Evolutionary conservation across 176 grass and related monocot genomes (phyloP), one percentile per base, ranked within the genome.

Genomic region (Bolboschoenus planiculmis): DNA sequence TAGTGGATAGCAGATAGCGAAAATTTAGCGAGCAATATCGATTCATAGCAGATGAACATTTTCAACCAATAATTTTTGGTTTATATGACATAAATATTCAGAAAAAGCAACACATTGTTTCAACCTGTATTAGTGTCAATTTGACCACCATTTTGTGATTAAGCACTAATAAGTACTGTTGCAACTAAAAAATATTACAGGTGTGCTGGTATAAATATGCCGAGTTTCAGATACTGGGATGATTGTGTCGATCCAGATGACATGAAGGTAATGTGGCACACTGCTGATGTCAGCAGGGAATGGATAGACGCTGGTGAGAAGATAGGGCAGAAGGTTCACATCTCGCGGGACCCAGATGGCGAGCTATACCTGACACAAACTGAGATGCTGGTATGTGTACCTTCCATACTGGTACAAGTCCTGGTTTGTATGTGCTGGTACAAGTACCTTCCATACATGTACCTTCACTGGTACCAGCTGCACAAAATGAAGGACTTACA

Each of bases 201-300:
- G 71, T 50, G 72, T 7, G 10, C 24, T 76, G 3, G 34, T 64
- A 58, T 30, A 31, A 90, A 94, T 30, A 98, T 98, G 95, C 37
- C 87, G 1, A 98, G 90, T 84, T 98, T 84, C 86, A 98, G 92
- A 79, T 98, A 98, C 66, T 98, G 95, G 95, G 87, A 98, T 34
- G 95, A 95, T 30, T 98, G 92, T 71, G 88, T 95, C 57, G 92
- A 98, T 80, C 89, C 87, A 29, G 89, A 88, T 61, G 92, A 98
- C 21, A 90, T 98, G 86, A 47, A 33, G 78, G 82, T 91, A 57
- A 84, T 98, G 92, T 98, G 95, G 95, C 85, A 83, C 29, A 86
- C 90, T 86, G 70, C 87, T 86, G 76, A 90, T 20, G 92, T 98
- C 51, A 87, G 84, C 43, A 95, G 95, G 85, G 95, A 98, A 84